Evolutionary conservation across 805 yeast genomes (phyloP).

Genomic region (Myxozyma nipponensis): DNA sequence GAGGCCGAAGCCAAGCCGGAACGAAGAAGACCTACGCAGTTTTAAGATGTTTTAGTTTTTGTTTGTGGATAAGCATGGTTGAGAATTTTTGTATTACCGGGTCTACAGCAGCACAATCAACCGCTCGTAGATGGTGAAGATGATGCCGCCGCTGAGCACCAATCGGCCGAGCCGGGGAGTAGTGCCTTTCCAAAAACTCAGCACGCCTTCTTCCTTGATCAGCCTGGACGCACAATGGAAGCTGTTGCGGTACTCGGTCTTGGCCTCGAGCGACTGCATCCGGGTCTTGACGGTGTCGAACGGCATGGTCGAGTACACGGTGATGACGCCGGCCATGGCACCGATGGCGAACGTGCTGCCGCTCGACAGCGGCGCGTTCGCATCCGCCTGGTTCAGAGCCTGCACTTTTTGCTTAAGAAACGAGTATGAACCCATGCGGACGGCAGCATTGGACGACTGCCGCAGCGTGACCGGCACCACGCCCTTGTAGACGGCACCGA

Average conservation of each 20-base stretch:
- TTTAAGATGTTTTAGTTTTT: too few species aligned
- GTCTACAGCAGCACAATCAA: conserved; percentile 44
- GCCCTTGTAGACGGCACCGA: conserved; percentile 82
- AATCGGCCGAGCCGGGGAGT: conserved; percentile 93
- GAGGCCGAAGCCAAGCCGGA: too few species aligned
- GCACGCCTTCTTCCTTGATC: conserved; percentile 80
- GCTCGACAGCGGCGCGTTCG: conserved; percentile 71
- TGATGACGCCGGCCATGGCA: conserved; percentile 81
- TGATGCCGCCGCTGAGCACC: conserved; percentile 93
- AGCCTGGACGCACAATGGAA: conserved; percentile 76
- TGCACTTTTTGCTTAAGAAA: conserved; percentile 54
- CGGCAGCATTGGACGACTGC: conserved; percentile 95
- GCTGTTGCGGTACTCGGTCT: conserved; percentile 65
- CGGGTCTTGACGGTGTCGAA: conserved; percentile 93
- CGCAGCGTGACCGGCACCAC: conserved; percentile 88
- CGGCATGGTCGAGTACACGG: conserved; percentile 93
- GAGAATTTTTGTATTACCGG: too few species aligned
- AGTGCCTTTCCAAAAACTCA: conserved; percentile 96
- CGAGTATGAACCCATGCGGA: conserved; percentile 88
- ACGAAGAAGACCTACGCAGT: too few species aligned
- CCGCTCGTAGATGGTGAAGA: conserved; percentile 92
- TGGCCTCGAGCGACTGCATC: conserved; percentile 89
- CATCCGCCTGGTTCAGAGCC: conserved; percentile 38
- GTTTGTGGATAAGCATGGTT: too few species aligned
- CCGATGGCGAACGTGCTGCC: conserved; percentile 83